Conservation (phyloP, 441 rosid genomes). For the Jatropha podagrica region DNA sequence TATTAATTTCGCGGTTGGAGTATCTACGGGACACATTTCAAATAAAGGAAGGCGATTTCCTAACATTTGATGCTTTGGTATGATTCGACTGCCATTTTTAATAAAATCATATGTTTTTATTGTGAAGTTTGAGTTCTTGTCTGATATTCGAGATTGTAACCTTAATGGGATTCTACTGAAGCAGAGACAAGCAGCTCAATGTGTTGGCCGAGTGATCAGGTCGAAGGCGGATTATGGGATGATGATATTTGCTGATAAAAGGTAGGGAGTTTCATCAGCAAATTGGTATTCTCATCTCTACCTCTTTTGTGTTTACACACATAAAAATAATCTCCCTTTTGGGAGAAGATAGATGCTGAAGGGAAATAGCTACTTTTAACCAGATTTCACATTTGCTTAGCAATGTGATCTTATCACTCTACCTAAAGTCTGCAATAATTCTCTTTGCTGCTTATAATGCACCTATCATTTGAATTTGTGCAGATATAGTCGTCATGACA, state of each 20-base stretch:
- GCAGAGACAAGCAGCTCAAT: conserved; percentile 99
- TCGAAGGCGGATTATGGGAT: conserved; percentile 99
- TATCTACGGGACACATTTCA: conserved; percentile 89
- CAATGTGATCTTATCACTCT: background rate
- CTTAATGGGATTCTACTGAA: conserved; percentile 21
- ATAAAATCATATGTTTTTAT: conserved; percentile 16
- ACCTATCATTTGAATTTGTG: conserved; percentile 3
- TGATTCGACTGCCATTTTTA: conserved; percentile 22
- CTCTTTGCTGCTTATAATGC: background rate
- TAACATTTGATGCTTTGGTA: conserved; percentile 97
- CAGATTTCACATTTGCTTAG: background rate
- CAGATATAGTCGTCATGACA: conserved; percentile 97
- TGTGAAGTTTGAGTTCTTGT: conserved; percentile 11
- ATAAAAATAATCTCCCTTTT: background rate
- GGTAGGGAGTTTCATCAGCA: conserved; percentile 38
- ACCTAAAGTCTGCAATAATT: background rate
- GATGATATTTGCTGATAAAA: conserved; percentile 99
- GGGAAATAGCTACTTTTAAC: background rate
- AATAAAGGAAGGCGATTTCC: conserved; percentile 96
- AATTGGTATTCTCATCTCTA: background rate
- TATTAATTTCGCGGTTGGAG: conserved; percentile 84
- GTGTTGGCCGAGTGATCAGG: conserved; percentile 95
- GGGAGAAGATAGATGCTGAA: too few species aligned
- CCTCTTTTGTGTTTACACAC: background rate
- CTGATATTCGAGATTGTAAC: conserved; percentile 6